Percentiles rank a stretch among this genome's conserved stretches.
phyloP scores from a whole-genome alignment of 768 basidiomycete species.

The Rhodotorula graminis region DNA sequence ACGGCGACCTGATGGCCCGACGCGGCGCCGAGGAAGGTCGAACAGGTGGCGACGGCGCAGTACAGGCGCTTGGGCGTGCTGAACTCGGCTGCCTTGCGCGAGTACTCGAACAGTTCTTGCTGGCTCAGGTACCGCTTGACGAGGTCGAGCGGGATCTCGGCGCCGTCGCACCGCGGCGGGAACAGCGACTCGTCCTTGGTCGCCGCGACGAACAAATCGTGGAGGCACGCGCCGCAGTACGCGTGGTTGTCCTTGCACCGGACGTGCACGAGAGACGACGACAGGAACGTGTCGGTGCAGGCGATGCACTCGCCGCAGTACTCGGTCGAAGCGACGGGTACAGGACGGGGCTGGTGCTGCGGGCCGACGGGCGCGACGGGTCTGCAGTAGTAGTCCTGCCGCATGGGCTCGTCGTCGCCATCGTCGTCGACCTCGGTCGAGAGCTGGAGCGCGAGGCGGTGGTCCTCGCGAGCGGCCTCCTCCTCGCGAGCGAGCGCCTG shows the following conservation, averaged over 20 bases:
- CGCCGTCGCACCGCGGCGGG: constrained; percentile 56
- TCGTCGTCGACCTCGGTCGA: neutral
- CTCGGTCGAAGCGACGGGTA: neutral
- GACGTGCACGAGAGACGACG: neutral
- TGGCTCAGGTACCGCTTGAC: constrained; percentile 4
- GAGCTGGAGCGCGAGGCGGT: neutral
- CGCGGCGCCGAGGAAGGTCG: constrained; percentile 5
- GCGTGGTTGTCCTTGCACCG: constrained; percentile 43
- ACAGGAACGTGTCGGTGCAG: neutral
- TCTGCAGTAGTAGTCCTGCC: neutral
- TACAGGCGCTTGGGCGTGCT: neutral
- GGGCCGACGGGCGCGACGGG: neutral
- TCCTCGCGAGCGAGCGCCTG: neutral
- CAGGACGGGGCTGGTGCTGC: too few relatives aligned
- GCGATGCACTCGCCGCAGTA: neutral
- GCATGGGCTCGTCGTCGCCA: neutral
- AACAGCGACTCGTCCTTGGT: constrained; percentile 55
- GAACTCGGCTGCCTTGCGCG: neutral
- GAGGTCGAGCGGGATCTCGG: constrained; percentile 45
- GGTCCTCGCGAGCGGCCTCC: neutral
- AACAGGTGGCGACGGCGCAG: constrained; percentile 4
- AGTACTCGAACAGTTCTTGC: neutral
- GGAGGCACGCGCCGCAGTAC: constrained; percentile 54
- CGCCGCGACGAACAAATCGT: constrained; percentile 50
- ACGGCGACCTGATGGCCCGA: neutral